A percentile compares a stretch with the other conserved stretches of the same genome.
Evolutionary conservation across 2,329 filamentous ascomycete genomes (phyloP).

Genomic region (Xylaria sp.): DNA sequence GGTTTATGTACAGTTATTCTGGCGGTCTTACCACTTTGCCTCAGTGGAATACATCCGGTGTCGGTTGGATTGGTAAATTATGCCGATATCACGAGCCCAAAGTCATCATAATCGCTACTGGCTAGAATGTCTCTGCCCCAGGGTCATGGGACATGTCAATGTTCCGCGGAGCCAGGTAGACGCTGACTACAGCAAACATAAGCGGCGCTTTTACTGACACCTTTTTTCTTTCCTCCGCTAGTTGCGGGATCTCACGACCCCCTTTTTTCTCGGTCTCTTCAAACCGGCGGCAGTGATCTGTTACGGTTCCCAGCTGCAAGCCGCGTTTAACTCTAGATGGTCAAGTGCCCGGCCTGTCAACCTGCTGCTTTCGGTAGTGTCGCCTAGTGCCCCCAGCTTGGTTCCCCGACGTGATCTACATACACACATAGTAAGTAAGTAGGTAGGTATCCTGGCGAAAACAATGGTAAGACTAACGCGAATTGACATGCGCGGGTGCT

Average conservation of each 20-base stretch:
- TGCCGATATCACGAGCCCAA: neutral
- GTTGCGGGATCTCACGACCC: neutral
- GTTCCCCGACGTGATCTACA: too few relatives aligned
- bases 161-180: neutral
- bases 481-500: neutral
- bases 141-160: neutral
- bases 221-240: neutral
- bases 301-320: neutral
- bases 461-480: too few relatives aligned
- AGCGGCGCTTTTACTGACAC: neutral
- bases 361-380: too few relatives aligned
- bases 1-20: neutral
- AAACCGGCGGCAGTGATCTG: conserved; percentile 1
- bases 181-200: neutral
- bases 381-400: too few relatives aligned
- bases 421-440: too few relatives aligned
- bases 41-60: neutral
- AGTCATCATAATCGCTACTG: neutral
- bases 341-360: too few relatives aligned
- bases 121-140: neutral
- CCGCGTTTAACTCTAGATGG: neutral
- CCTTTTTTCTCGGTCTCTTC: neutral
- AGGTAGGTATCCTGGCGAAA: too few relatives aligned
- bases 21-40: neutral
- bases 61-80: neutral